Evolutionary conservation across 768 basidiomycete species (phyloP).

Genomic region (Hemileccinum impolitum): DNA sequence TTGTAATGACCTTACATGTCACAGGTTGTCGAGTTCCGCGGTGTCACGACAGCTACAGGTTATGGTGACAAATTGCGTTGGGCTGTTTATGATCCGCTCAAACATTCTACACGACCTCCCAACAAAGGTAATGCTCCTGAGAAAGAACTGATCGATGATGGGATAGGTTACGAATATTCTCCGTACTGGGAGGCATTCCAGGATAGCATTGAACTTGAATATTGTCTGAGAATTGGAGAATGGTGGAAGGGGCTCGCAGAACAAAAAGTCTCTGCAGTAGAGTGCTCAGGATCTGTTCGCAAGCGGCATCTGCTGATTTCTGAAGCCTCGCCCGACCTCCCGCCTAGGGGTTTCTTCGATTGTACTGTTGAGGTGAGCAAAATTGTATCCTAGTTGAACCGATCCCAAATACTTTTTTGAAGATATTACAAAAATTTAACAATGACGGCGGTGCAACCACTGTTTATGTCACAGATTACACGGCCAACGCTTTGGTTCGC

Average conservation of each 20-base stretch:
- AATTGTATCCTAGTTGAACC: background rate
- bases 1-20: background rate
- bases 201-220: constrained; percentile 36
- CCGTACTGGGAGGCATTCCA: constrained; percentile 43
- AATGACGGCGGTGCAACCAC: constrained; percentile 40
- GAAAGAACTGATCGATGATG: constrained; percentile 28
- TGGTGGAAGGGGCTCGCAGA: constrained; percentile 46
- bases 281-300: constrained; percentile 1
- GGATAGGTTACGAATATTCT: constrained; percentile 39
- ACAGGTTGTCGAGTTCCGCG: constrained; percentile 35
- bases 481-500: constrained; percentile 36
- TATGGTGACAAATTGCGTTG: constrained; percentile 48
- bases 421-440: constrained; percentile 49
- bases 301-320: constrained; percentile 48
- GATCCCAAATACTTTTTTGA: background rate
- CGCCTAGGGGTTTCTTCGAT: constrained; percentile 53
- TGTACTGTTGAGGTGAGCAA: constrained; percentile 60
- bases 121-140: constrained; percentile 36
- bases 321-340: constrained; percentile 44
- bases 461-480: constrained; percentile 68
- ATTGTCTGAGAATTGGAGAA: constrained; percentile 42
- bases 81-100: constrained; percentile 48
- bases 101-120: constrained; percentile 37
- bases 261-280: constrained; percentile 14
- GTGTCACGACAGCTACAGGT: constrained; percentile 38